phyloP scores from a whole-genome alignment of 495 filamentous ascomycete species.

The Xylaria intraflava region DNA sequence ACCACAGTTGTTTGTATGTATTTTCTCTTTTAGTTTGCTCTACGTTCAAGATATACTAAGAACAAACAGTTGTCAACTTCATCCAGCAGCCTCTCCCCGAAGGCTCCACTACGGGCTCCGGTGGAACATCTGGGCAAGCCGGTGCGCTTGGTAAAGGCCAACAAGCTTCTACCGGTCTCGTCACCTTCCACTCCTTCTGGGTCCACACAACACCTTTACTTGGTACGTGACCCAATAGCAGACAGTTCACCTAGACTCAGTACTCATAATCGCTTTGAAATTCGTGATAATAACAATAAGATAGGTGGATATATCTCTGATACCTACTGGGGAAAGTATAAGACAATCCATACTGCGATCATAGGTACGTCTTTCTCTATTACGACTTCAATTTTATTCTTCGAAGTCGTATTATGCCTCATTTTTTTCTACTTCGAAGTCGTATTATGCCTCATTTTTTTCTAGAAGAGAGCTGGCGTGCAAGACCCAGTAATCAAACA shows the following conservation, averaged over 20 bases:
- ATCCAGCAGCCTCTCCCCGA: constrained; percentile 58
- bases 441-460: not conserved
- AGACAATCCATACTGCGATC: constrained; percentile 57
- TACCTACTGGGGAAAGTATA: constrained; percentile 62
- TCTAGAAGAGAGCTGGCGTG: not conserved
- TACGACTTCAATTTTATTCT: not conserved
- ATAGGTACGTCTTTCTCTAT: constrained; percentile 5
- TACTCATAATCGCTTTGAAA: not conserved
- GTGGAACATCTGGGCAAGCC: constrained; percentile 41
- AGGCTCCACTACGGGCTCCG: constrained; percentile 55
- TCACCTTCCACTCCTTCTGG: constrained; percentile 70
- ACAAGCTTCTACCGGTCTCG: constrained; percentile 56
- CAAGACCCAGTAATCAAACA: no score
- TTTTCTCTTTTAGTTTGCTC: not conserved
- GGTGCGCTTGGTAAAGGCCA: constrained; percentile 66
- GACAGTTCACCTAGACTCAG: not conserved
- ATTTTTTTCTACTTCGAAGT: not conserved
- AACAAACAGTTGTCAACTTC: constrained; percentile 48
- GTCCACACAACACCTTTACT: constrained; percentile 62
- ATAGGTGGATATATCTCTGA: constrained; percentile 66
- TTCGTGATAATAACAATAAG: constrained; percentile 6
- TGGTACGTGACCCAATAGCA: no score
- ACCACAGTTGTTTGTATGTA: constrained; percentile 60
- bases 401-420: not conserved
- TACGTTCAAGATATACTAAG: constrained; percentile 5